Evolutionary conservation across 805 yeast genomes (phyloP).

Genomic region (Kodamaea restingae): DNA sequence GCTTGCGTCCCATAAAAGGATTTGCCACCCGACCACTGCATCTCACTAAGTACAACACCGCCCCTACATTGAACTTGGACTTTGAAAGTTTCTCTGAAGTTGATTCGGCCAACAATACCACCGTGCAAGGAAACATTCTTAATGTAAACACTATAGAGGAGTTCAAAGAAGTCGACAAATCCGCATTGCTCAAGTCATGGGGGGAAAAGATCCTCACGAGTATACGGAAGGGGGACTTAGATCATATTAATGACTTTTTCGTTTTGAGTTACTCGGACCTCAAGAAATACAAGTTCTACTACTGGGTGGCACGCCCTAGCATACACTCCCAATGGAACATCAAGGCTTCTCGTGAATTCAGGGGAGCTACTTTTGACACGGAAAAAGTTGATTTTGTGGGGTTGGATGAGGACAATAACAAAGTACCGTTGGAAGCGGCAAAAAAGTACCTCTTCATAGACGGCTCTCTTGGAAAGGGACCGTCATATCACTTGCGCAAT

Average conservation of each 20-base stretch:
- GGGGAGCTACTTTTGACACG: not conserved
- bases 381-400: not conserved
- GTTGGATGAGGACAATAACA: not conserved
- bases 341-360: slow-evolving; percentile 2
- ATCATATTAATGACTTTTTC: slow-evolving; percentile 27
- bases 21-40: slow-evolving; percentile 31
- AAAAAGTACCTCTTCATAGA: slow-evolving; percentile 30
- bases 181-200: slow-evolving; percentile 45
- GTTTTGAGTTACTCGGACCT: slow-evolving; percentile 76
- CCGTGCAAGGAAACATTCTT: slow-evolving; percentile 21
- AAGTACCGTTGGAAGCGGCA: not conserved
- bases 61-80: slow-evolving; percentile 34
- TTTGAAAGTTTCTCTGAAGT: slow-evolving; percentile 22
- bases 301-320: slow-evolving; percentile 86
- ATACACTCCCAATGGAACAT: slow-evolving; percentile 50
- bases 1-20: slow-evolving; percentile 44
- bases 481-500: slow-evolving; percentile 54
- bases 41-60: slow-evolving; percentile 32
- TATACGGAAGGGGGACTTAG: slow-evolving; percentile 2
- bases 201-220: slow-evolving; percentile 20
- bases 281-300: slow-evolving; percentile 80
- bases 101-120: slow-evolving; percentile 7
- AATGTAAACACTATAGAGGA: slow-evolving; percentile 86
- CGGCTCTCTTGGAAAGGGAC: slow-evolving; percentile 21
- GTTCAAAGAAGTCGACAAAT: slow-evolving; percentile 69